phyloP scores from a whole-genome alignment of 1,284 basidiomycete species.

The Papiliotrema terrestris region DNA sequence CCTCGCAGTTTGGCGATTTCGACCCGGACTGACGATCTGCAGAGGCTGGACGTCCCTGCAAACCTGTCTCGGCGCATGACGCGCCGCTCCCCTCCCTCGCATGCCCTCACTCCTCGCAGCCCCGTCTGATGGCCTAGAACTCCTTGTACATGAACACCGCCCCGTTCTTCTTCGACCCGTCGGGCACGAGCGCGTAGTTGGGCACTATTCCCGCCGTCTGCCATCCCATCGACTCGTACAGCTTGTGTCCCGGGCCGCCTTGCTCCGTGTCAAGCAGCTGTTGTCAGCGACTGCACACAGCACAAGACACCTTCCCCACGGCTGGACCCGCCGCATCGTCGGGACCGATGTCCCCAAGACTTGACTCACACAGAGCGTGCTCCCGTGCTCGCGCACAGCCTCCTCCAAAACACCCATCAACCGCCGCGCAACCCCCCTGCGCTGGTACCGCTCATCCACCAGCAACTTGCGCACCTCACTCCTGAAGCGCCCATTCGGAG shows the following conservation, averaged over 20 bases:
- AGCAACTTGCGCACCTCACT: constrained; percentile 16
- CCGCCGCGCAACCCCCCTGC: constrained; percentile 5
- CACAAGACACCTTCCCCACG: neutral
- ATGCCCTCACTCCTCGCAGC: neutral
- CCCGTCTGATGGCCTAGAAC: neutral
- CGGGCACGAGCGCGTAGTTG: constrained; percentile 9
- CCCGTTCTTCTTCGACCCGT: constrained; percentile 5
- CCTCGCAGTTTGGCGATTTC: too few relatives aligned
- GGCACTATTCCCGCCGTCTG: constrained; percentile 4
- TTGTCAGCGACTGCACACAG: neutral
- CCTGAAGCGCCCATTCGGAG: constrained; percentile 14
- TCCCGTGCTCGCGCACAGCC: constrained; percentile 4
- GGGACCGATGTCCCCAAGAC: too few relatives aligned
- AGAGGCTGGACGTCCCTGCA: too few relatives aligned
- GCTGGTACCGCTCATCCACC: constrained; percentile 9
- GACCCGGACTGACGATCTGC: too few relatives aligned
- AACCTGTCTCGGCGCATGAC: neutral
- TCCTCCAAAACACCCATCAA: constrained; percentile 8
- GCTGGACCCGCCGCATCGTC: too few relatives aligned
- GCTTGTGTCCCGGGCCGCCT: constrained; percentile 5
- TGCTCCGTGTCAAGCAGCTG: constrained; percentile 12
- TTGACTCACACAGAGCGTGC: constrained; percentile 13
- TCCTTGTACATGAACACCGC: constrained; percentile 14
- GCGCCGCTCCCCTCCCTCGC: neutral
- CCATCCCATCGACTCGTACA: constrained; percentile 8